Base-by-base conservation (phyloP, 306 rosid genomes). In the Rosa persica region DNA sequence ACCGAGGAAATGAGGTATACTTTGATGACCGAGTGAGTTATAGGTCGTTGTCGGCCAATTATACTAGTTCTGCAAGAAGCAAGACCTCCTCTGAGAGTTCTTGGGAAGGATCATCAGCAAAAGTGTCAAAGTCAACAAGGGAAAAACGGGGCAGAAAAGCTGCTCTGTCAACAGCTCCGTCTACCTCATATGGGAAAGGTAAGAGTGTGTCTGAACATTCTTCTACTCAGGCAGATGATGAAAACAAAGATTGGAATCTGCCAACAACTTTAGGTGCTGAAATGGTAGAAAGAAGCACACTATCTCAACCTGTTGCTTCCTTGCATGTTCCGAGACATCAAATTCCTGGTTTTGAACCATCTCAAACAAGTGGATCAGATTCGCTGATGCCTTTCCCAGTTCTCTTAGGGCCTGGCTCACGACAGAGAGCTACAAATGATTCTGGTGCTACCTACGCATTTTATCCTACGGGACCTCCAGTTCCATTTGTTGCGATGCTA, bases 391-490 rank as follows among this genome's bases (percentile, higher is more conserved):
- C 98, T 76, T 77, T 91, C 39, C 66, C 98, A 22, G 73, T 91
- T 88, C 81, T 93, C 75, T 75, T 93, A 78, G 96, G 92, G 67
- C 88, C 88, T 57, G 88, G 92, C 65, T 89, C 98, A 42, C 89
- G 83, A 65, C 98, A 91, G 85, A 89, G 93, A 88, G 79, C 86
- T 68, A 22, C 15, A 8, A 96, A 90, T 84, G 84, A 82, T 78
- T 85, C 97, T 67, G 93, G 92, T 52, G 83, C 73, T 84, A 89
- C 93, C 57, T 84, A 79, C 81, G 75, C 94, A 48, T 96, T 96
- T 82, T 96, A 91, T 90, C 91, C 94, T 55, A 89, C 99, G 0
- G 99, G 99, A 27, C 99, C 99, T n/a, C 99, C 98, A 0, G 93
- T 96, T 68, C 99, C 99, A 52, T 86, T 93, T 82, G 83, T 96